Evolutionary conservation across 257 asterid genomes (phyloP).

Genomic region (Gardenia jasminoides): DNA sequence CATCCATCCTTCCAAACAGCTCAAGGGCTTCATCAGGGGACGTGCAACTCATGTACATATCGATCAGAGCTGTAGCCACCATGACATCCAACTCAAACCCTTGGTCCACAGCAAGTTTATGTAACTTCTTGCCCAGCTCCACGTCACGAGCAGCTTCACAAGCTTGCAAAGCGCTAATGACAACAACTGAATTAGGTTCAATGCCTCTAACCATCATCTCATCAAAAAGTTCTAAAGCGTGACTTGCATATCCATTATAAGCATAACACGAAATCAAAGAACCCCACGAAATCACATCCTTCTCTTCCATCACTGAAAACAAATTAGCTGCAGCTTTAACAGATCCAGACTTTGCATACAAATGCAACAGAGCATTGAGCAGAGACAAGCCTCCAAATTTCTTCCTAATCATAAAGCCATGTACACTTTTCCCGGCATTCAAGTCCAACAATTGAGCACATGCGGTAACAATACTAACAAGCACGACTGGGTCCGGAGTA

Average conservation of each 20-base stretch:
- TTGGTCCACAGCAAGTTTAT: slow-evolving; percentile 40
- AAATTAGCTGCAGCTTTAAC: slow-evolving; percentile 38
- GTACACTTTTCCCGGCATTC: slow-evolving; percentile 60
- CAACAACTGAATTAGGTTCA: slow-evolving; percentile 42
- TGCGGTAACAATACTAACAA: slow-evolving; percentile 64
- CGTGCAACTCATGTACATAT: slow-evolving; percentile 77
- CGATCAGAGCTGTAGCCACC: slow-evolving; percentile 72
- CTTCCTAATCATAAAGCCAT: slow-evolving; percentile 48
- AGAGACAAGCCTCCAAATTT: slow-evolving; percentile 39
- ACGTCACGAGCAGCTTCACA: slow-evolving; percentile 53
- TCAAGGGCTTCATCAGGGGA: slow-evolving; percentile 59
- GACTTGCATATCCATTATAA: slow-evolving; percentile 46
- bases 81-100: slow-evolving; percentile 44
- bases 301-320: slow-evolving; percentile 51
- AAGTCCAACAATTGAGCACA: slow-evolving; percentile 46
- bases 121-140: slow-evolving; percentile 54
- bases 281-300: slow-evolving; percentile 84
- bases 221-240: slow-evolving; percentile 49
- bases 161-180: slow-evolving; percentile 68
- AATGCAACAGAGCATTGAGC: slow-evolving; percentile 51
- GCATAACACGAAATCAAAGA: slow-evolving; percentile 70
- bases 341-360: slow-evolving; percentile 56
- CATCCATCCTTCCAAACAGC: slow-evolving; percentile 46
- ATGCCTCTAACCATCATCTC: slow-evolving; percentile 47
- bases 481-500: slow-evolving; percentile 43